Evolutionary conservation across 768 basidiomycete species (phyloP), one percentile per base, ranked within the genome.

Genomic region (Tephrocybe sp.): DNA sequence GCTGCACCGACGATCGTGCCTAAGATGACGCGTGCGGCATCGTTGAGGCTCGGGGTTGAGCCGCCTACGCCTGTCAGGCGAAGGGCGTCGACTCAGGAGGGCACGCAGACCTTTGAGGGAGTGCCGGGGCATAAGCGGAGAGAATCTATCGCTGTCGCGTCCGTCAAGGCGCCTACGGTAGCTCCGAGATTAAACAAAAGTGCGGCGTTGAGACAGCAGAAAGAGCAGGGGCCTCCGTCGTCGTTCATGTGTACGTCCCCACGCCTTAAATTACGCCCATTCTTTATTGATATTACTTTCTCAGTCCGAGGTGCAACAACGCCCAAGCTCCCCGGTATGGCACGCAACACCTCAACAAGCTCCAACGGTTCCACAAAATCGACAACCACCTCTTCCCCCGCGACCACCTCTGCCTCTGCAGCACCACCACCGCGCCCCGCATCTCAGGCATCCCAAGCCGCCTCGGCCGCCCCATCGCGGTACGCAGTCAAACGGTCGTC

Each of bases 111-210:
- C 0, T 93, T 92, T 58, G 86, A 87, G 0, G 89, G 89, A 27
- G 84, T 92, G 3, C 90, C 91, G 5, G 90, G 90, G 0, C 90
- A 93, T 60, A 92, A 92, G 67, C 75, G 90, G 47, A 71, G 86
- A 22, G 87, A 89, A 61, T 80, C 79, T 12, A 84, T 93, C 53
- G 65, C 80, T 5, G 91, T 93, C 8, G 77, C 84, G 15, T 84
- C 83, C 31, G 77, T 78, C 12, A 77, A 73, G 31, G 77, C 87
- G 2, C 91, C 91, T 1, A 71, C 65, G 5, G 72, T 91, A 9
- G 75, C 82, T 0, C 91, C 91, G 3, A 77, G 88, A 51, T 68
- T 86, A 68, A 89, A 89, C n/a, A 89, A 86, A 58, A 89, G 89
- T 31, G 86, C 90, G 0, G 79, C 85, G 2, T 60, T 92, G 53